Percentiles rank a stretch among this genome's conserved stretches.
Conservation (phyloP, 1,139 yeast genomes). For the Geotrichum restrictum region DNA sequence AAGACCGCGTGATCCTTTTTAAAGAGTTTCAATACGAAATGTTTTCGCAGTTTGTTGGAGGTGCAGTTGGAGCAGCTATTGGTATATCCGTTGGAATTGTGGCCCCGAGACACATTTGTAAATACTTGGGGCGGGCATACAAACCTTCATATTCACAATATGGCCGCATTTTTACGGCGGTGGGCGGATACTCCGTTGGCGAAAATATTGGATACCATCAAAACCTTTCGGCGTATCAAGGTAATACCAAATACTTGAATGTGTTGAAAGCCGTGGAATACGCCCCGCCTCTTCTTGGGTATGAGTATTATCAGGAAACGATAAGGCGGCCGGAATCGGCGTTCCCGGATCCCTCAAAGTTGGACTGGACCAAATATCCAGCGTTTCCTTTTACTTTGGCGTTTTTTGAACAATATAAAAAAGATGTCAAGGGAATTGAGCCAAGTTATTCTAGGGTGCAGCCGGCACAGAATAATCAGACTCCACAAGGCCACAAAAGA, state of each 20-base stretch:
- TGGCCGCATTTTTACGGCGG: constrained; percentile 5
- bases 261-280: constrained; percentile 8
- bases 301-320: constrained; percentile 18
- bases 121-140: constrained; percentile 4
- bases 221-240: constrained; percentile 9
- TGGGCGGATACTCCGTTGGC: constrained; percentile 12
- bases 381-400: constrained; percentile 16
- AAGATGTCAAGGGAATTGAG: constrained; percentile 14
- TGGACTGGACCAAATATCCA: constrained; percentile 19
- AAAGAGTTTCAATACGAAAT: constrained; percentile 13
- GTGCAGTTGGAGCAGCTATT: constrained; percentile 12
- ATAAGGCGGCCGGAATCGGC: constrained; percentile 15
- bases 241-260: constrained; percentile 5
- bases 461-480: too few species aligned
- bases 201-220: constrained; percentile 8
- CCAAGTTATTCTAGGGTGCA: background rate
- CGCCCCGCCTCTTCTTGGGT: constrained; percentile 16
- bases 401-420: constrained; percentile 11
- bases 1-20: constrained; percentile 12
- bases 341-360: constrained; percentile 19
- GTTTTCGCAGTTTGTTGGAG: constrained; percentile 17
- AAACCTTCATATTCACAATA: constrained; percentile 15
- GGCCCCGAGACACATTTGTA: constrained; percentile 13
- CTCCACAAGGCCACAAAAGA: constrained; percentile 7
- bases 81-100: constrained; percentile 13